These are phyloP conservation scores for Tylopilus felleus DNA, from an alignment of 768 basidiomycete species.

Conservation along the genomic window DNA sequence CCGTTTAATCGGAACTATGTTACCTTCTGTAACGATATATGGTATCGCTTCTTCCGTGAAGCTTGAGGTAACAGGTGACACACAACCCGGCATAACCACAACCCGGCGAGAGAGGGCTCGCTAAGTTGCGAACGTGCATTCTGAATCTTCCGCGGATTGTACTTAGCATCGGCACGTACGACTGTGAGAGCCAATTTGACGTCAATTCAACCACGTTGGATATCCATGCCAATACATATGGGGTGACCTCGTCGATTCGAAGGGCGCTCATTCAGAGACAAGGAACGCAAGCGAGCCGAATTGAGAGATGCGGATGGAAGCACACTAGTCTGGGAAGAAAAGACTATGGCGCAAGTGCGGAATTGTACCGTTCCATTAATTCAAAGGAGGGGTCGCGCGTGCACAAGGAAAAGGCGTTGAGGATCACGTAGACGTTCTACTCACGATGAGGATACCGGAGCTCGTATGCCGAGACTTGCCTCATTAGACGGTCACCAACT, in stretches of 20 bases:
- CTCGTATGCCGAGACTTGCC: neutral
- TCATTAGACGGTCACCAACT: no score
- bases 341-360: neutral
- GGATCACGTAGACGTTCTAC: neutral
- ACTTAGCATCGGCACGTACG: neutral
- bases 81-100: neutral
- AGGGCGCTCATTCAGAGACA: no score
- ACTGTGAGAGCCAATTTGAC: neutral
- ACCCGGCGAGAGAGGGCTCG: no score
- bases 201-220: no score
- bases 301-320: neutral
- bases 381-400: neutral
- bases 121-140: neutral
- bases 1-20: neutral
- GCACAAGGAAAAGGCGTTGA: neutral
- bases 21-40: neutral
- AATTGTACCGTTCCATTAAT: neutral
- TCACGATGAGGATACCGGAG: neutral
- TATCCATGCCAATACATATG: no score
- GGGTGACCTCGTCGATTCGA: no score
- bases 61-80: neutral
- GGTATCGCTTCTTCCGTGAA: neutral
- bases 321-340: neutral
- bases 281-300: no score
- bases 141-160: no score